phyloP scores from a whole-genome alignment of 768 basidiomycete species.

The Termitomyces sp. region DNA sequence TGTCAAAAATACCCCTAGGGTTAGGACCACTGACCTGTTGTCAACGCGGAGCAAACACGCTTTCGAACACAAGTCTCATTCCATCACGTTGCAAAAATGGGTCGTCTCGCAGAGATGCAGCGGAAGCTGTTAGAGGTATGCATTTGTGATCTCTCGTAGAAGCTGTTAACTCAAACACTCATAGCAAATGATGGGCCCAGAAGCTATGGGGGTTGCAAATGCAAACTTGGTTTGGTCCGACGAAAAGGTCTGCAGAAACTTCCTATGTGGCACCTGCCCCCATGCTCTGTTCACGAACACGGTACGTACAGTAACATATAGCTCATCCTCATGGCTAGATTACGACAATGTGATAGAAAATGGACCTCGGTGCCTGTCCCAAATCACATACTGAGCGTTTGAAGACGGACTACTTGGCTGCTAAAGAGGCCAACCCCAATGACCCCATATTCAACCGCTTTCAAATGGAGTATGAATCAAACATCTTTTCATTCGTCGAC shows the following conservation, averaged over 20 bases:
- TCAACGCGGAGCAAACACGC: slow-evolving; percentile 13
- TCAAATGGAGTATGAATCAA: slow-evolving; percentile 93
- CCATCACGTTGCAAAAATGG: slow-evolving; percentile 51
- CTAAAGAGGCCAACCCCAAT: slow-evolving; percentile 66
- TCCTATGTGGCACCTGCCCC: slow-evolving; percentile 97
- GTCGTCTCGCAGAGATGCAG: slow-evolving; percentile 95
- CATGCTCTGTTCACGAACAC: slow-evolving; percentile 98
- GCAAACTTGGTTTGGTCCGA: slow-evolving; percentile 91
- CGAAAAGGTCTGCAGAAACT: slow-evolving; percentile 98
- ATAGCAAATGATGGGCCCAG: slow-evolving; percentile 99
- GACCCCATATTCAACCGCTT: slow-evolving; percentile 83
- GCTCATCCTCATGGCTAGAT: slow-evolving; percentile 1
- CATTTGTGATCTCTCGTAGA: slow-evolving; percentile 17
- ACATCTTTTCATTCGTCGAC: slow-evolving; percentile 94
- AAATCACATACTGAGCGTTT: slow-evolving; percentile 94
- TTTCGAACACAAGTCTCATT: slow-evolving; percentile 9
- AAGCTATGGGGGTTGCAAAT: slow-evolving; percentile 96
- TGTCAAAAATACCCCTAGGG: too few relatives aligned
- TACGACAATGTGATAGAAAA: slow-evolving; percentile 63
- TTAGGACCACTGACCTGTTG: too few relatives aligned
- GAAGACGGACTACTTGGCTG: slow-evolving; percentile 84
- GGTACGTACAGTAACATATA: slow-evolving; percentile 40
- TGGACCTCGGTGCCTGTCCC: slow-evolving; percentile 97
- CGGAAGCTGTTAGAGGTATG: slow-evolving; percentile 73
- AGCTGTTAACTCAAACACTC: slow-evolving; percentile 35